Evolutionary conservation across 108 stramenopile species (phyloP), one percentile per base, ranked within the genome.

Genomic region (Skeletonema tropicum): DNA sequence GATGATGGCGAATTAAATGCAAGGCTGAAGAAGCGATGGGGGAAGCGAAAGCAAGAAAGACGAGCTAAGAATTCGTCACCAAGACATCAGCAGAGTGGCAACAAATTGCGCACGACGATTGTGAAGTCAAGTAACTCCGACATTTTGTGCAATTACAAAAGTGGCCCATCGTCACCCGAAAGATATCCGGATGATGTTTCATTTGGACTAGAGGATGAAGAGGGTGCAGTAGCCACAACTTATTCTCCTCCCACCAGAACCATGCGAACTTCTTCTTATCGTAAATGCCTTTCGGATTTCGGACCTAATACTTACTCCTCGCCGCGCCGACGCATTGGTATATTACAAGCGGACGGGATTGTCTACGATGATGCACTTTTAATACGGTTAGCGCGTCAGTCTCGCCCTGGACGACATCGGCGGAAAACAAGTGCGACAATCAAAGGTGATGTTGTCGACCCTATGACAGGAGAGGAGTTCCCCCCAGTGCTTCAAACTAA

Each of bases 301-400:
- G 79, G 79, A 2, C 32, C 49, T 49, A 32, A 68, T 15, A 57
- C 60, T 25, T 30, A 9, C 12, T 32, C 33, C 26, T 49, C 66
- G 5, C 15, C 48, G 33, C 8, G 59, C 6, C 66, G 60, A 1
- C 26, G 73, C 29, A 80, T 80, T 36, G 79, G 79, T 30, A 80
- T 80, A 65, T 69, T 80, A 23, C 73, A 74, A 45, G 41, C 79
- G 1, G 73, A 80, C 49, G 79, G 79, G 14, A 64, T 80, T 21
- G 68, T 80, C 0, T 74, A 73, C 57, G 73, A 80, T 41, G 73
- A 80, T 70, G 73, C 79, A 38, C 68, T 80, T 3, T 67, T 80
- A 14, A 42, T 70, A 8, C 61, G 73, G 45, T 60, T 80, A 55
- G 73, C 79, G 52, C 66, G 73, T 60, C 68, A 80, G 35, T 57